Percentiles rank a stretch among this genome's conserved stretches.
Conservation (phyloP, 306 rosid species). For the Glycyrrhiza uralensis region DNA sequence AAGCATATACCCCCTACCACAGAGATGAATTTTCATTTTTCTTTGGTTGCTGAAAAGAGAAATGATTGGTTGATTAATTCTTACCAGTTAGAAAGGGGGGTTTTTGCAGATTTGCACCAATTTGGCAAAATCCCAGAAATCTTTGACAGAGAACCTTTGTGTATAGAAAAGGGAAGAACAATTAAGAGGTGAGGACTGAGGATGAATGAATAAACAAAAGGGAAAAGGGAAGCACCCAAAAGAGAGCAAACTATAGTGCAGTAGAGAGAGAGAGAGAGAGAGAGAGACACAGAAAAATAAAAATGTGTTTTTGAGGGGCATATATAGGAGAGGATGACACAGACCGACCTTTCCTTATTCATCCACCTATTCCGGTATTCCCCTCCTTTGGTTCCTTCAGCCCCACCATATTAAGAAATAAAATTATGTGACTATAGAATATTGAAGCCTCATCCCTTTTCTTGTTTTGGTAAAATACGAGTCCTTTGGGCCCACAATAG, state of each 20-base stretch:
- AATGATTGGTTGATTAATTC: not conserved
- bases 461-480: conserved; percentile 51
- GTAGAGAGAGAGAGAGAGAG: not conserved
- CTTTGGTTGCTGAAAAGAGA: not conserved
- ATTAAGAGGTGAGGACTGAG: too few species aligned
- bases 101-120: conserved; percentile 19
- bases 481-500: not conserved
- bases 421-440: conserved; percentile 14
- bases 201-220: not conserved
- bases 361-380: conserved; percentile 30
- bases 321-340: not conserved
- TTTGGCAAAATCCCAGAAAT: conserved; percentile 36
- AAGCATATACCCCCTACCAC: not conserved
- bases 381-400: conserved; percentile 3
- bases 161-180: conserved; percentile 15
- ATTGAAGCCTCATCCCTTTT: conserved; percentile 36
- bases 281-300: too few species aligned
- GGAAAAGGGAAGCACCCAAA: conserved; percentile 16
- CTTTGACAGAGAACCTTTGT: not conserved
- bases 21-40: not conserved
- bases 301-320: too few species aligned
- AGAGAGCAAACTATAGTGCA: conserved; percentile 2
- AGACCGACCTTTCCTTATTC: conserved; percentile 32
- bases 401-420: conserved; percentile 35
- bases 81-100: conserved; percentile 10